These are phyloP conservation scores for Aureobasidium sp. DNA, from an alignment of 2,329 filamentous ascomycete species.

Conservation along the genomic window DNA sequence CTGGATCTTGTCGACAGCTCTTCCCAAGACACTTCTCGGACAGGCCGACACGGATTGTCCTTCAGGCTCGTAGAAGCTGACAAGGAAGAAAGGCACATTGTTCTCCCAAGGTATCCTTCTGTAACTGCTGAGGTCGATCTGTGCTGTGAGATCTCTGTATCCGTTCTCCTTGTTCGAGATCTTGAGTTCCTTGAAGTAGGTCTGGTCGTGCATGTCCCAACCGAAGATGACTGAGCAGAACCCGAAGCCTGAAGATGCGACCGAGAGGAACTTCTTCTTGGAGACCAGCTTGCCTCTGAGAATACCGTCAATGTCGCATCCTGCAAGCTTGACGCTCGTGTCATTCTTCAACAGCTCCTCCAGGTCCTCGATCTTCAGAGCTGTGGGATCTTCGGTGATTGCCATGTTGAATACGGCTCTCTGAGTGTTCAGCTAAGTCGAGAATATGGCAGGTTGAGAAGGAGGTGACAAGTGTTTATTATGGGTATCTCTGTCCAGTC, in stretches of 20 bases:
- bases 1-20: slow-evolving; percentile 57
- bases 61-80: slow-evolving; percentile 77
- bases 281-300: slow-evolving; percentile 85
- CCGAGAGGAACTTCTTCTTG: slow-evolving; percentile 84
- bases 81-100: slow-evolving; percentile 74
- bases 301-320: slow-evolving; percentile 78
- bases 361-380: slow-evolving; percentile 56
- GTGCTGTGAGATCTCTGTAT: slow-evolving; percentile 74
- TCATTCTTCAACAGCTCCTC: slow-evolving; percentile 61
- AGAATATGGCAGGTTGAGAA: background rate
- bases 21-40: slow-evolving; percentile 66
- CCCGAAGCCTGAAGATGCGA: slow-evolving; percentile 73
- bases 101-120: slow-evolving; percentile 86
- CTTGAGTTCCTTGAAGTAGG: slow-evolving; percentile 74
- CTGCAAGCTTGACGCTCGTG: slow-evolving; percentile 75
- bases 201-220: slow-evolving; percentile 95
- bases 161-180: slow-evolving; percentile 89
- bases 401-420: slow-evolving; percentile 19
- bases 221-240: slow-evolving; percentile 94
- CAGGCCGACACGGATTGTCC: slow-evolving; percentile 64
- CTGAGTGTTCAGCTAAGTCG: too few relatives aligned
- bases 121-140: slow-evolving; percentile 69
- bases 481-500: background rate
- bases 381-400: slow-evolving; percentile 24
- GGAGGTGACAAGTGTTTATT: background rate